Percentiles rank a stretch among this genome's conserved stretches.
Conservation (phyloP, 2,329 filamentous ascomycete genomes). For the Coniella vitis region DNA sequence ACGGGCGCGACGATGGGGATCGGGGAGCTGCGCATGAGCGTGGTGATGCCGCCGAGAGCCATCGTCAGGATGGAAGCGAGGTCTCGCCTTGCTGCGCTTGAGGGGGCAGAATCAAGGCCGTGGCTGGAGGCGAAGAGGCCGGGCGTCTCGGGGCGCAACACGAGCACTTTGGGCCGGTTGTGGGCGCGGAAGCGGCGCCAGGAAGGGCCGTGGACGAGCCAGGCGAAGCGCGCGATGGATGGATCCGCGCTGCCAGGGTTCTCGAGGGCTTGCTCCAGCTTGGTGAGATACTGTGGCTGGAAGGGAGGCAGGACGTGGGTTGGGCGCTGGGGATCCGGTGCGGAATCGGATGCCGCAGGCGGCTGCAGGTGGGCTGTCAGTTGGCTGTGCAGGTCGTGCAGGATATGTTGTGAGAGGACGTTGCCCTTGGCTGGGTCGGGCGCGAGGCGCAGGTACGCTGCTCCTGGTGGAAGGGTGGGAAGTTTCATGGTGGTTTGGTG, state of each 20-base stretch:
- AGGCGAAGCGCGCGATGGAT: slow-evolving; percentile 18
- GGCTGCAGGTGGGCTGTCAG: slow-evolving; percentile 20
- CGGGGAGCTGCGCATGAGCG: slow-evolving; percentile 26
- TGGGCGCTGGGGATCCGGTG: no score
- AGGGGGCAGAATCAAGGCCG: slow-evolving; percentile 22
- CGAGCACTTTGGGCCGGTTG: slow-evolving; percentile 26
- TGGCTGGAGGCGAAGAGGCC: slow-evolving; percentile 28
- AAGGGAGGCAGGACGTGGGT: slow-evolving; percentile 27
- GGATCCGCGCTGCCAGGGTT: background rate
- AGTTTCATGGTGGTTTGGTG: no score
- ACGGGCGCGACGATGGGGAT: slow-evolving; percentile 25
- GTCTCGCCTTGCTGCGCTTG: slow-evolving; percentile 13
- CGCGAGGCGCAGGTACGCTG: slow-evolving; percentile 21
- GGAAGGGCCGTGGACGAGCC: slow-evolving; percentile 22
- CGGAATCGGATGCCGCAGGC: slow-evolving; percentile 15
- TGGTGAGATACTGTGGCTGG: slow-evolving; percentile 17
- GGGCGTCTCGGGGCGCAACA: slow-evolving; percentile 24
- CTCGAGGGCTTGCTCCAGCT: slow-evolving; percentile 15
- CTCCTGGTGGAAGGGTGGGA: slow-evolving; percentile 22
- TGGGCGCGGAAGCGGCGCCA: slow-evolving; percentile 20
- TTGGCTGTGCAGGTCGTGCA: slow-evolving; percentile 22
- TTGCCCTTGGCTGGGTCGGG: slow-evolving; percentile 23
- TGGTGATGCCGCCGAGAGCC: slow-evolving; percentile 29
- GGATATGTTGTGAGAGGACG: slow-evolving; percentile 21
- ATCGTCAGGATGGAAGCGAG: no score